A percentile compares a stretch with the other conserved stretches of the same genome.
These are phyloP conservation scores for Verticillium klebahnii DNA, from an alignment of 2,329 filamentous ascomycete genomes.

Conservation along the genomic window DNA sequence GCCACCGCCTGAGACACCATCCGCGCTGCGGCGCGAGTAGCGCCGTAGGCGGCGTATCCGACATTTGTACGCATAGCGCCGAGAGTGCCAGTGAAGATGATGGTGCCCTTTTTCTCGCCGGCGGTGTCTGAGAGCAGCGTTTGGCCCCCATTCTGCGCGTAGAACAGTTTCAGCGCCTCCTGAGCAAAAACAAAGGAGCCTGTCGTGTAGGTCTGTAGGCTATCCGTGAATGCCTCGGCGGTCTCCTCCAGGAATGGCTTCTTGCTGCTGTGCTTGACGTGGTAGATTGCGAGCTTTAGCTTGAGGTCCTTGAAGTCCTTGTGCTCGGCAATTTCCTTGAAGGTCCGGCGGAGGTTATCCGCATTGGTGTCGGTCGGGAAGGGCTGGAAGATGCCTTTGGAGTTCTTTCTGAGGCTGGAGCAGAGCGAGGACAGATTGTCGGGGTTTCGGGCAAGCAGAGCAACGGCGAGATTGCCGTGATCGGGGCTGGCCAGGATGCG, in stretches of 20 bases:
- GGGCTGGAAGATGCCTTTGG: constrained; percentile 41
- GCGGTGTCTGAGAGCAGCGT: constrained; percentile 35
- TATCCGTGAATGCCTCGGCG: constrained; percentile 40
- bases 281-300: constrained; percentile 48
- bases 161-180: constrained; percentile 44
- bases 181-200: constrained; percentile 53
- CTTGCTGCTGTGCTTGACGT: constrained; percentile 49
- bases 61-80: constrained; percentile 49
- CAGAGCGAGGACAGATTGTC: constrained; percentile 38
- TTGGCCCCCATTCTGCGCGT: constrained; percentile 44
- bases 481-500: constrained; percentile 44
- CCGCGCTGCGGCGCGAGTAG: constrained; percentile 43
- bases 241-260: constrained; percentile 53
- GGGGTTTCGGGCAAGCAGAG: constrained; percentile 44
- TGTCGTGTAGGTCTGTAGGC: constrained; percentile 46
- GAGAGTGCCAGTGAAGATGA: constrained; percentile 54
- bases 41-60: constrained; percentile 51
- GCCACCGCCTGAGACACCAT: constrained; percentile 52
- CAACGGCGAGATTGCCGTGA: constrained; percentile 51
- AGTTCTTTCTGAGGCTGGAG: constrained; percentile 32
- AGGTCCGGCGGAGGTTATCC: constrained; percentile 39
- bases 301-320: constrained; percentile 43
- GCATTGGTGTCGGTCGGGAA: constrained; percentile 47
- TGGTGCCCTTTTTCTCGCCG: constrained; percentile 48
- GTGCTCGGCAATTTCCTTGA: constrained; percentile 43